Evolutionary conservation across 148 eudicot genomes (phyloP).

Genomic region (Rhododendron ovatum): DNA sequence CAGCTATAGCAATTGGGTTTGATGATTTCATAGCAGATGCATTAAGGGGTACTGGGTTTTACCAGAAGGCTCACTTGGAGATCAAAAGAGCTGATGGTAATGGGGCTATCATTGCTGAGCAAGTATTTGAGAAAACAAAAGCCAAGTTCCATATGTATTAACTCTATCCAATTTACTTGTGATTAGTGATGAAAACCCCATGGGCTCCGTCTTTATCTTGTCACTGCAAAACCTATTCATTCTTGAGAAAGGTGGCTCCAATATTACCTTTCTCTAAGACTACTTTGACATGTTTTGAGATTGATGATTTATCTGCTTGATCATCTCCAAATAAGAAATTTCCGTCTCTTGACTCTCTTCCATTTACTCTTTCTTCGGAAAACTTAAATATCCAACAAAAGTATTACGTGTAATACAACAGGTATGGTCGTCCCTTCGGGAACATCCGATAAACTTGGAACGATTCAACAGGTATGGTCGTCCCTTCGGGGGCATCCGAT

Average conservation of each 20-base stretch:
- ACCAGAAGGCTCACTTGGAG: slow-evolving; percentile 76
- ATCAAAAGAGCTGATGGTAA: slow-evolving; percentile 83
- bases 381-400: no score
- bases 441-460: no score
- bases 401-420: no score
- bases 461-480: no score
- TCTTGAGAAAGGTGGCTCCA: neutral
- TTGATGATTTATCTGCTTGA: neutral
- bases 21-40: slow-evolving; percentile 88
- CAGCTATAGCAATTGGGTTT: slow-evolving; percentile 81
- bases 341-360: neutral
- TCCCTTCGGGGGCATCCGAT: no score
- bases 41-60: slow-evolving; percentile 76
- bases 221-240: neutral
- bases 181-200: neutral
- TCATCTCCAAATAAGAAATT: neutral
- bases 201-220: neutral
- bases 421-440: no score
- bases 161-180: neutral
- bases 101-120: slow-evolving; percentile 64
- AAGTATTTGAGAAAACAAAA: slow-evolving; percentile 87
- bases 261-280: neutral
- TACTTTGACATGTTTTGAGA: neutral
- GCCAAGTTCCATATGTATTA: slow-evolving; percentile 61
- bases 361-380: no score